These are phyloP conservation scores for Filosporella fistucella DNA, from an alignment of 495 filamentous ascomycete species.

Conservation along the genomic window DNA sequence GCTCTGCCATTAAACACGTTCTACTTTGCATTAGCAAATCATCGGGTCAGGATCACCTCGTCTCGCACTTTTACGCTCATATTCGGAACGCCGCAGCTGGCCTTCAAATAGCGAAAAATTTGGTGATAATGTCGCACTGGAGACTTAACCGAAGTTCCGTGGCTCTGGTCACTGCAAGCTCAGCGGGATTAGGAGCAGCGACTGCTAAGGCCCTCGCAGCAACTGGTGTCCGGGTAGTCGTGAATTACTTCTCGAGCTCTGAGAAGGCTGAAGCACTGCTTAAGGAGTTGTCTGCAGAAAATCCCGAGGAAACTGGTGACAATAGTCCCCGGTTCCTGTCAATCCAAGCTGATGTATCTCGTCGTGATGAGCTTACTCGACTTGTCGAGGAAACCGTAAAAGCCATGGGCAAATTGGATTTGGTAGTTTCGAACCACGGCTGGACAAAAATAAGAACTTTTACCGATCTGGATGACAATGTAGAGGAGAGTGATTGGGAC, in stretches of 20 bases:
- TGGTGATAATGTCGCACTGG: slow-evolving; percentile 5
- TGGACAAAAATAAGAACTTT: slow-evolving; percentile 50
- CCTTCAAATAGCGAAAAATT: too few species aligned
- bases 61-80: too few species aligned
- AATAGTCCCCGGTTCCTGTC: slow-evolving; percentile 26
- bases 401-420: slow-evolving; percentile 45
- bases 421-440: slow-evolving; percentile 52
- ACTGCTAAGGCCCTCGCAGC: slow-evolving; percentile 44
- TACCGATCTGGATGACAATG: slow-evolving; percentile 46
- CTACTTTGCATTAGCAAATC: too few species aligned
- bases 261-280: slow-evolving; percentile 38
- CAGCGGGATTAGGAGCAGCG: slow-evolving; percentile 52
- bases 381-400: slow-evolving; percentile 39
- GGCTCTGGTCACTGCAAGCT: slow-evolving; percentile 49
- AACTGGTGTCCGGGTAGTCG: slow-evolving; percentile 40
- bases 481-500: slow-evolving; percentile 54
- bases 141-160: slow-evolving; percentile 24
- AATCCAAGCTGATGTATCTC: slow-evolving; percentile 46
- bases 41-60: too few species aligned
- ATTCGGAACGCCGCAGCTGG: too few species aligned
- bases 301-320: not conserved
- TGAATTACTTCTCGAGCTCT: slow-evolving; percentile 48
- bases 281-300: slow-evolving; percentile 29
- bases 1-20: too few species aligned
- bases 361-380: slow-evolving; percentile 32